Evolutionary conservation across 345 rosid genomes (phyloP).

Genomic region (Eucalyptus cloeziana): DNA sequence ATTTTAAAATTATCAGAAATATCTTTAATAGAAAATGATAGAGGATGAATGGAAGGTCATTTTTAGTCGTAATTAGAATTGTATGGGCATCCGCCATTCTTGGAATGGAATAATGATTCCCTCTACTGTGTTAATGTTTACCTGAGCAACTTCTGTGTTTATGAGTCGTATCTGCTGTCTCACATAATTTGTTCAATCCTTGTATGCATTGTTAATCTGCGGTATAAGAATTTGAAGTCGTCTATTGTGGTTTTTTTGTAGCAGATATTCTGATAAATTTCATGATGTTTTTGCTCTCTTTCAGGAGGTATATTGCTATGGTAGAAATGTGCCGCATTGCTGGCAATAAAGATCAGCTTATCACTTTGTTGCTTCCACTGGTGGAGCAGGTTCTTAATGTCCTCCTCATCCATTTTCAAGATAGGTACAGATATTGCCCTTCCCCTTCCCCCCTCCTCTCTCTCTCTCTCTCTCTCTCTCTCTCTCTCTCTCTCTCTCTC

Average conservation of each 20-base stretch:
- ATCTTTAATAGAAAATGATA: neutral
- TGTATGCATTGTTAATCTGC: neutral
- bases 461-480: neutral
- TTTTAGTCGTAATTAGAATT: neutral
- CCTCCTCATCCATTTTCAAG: slow-evolving; percentile 72
- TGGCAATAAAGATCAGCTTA: slow-evolving; percentile 64
- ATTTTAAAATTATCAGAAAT: neutral
- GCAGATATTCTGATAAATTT: neutral
- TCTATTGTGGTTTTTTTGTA: neutral
- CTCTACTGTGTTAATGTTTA: neutral
- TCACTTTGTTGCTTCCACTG: slow-evolving; percentile 62
- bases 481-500: neutral
- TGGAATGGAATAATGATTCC: neutral
- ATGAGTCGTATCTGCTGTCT: neutral
- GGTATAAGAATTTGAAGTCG: neutral
- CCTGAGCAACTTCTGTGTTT: neutral
- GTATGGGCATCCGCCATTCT: neutral
- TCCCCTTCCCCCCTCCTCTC: neutral
- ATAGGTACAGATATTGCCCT: slow-evolving; percentile 30
- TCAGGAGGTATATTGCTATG: slow-evolving; percentile 93
- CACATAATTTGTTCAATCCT: neutral
- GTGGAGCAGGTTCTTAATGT: slow-evolving; percentile 68
- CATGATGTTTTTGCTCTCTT: neutral
- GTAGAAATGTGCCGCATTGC: slow-evolving; percentile 87
- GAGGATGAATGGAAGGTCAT: neutral